Percentiles rank a stretch among this genome's conserved stretches.
Conservation (phyloP, 2,329 filamentous ascomycete species). For the Clarireedia monteithiana region DNA sequence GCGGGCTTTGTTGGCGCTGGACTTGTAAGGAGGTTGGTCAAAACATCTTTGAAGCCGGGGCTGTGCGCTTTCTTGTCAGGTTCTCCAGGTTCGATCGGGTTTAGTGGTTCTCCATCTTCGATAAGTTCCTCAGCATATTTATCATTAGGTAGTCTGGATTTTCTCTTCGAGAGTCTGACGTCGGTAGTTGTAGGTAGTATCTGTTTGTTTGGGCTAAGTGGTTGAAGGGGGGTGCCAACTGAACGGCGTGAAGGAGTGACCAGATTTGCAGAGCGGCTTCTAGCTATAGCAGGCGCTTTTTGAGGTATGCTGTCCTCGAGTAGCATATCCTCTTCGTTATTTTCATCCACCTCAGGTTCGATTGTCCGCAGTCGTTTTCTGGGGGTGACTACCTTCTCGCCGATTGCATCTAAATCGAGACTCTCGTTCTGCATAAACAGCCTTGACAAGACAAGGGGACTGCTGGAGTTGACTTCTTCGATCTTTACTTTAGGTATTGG, state of each 20-base stretch:
- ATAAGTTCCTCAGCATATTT: slow-evolving; percentile 14
- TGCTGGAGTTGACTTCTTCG: slow-evolving; percentile 22
- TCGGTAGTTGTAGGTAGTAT: slow-evolving; percentile 21
- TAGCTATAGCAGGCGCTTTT: not conserved
- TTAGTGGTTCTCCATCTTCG: slow-evolving; percentile 20
- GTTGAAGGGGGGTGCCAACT: slow-evolving; percentile 17
- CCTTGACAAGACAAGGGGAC: slow-evolving; percentile 20
- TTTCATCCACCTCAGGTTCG: not conserved
- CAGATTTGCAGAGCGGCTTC: not conserved
- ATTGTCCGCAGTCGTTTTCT: slow-evolving; percentile 23
- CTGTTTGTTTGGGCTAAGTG: slow-evolving; percentile 22
- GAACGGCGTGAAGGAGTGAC: slow-evolving; percentile 6
- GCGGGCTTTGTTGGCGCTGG: not conserved
- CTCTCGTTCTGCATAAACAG: slow-evolving; percentile 22
- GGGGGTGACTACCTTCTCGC: slow-evolving; percentile 28
- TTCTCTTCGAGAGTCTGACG: slow-evolving; percentile 12
- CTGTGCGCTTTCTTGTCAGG: not conserved
- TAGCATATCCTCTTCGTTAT: not conserved
- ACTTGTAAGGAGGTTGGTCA: slow-evolving; percentile 17
- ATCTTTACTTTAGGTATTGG: slow-evolving; percentile 21
- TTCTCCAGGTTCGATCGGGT: not conserved
- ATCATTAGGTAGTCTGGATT: slow-evolving; percentile 11
- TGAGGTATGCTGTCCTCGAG: not conserved
- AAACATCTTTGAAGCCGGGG: not conserved
- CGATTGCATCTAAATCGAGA: slow-evolving; percentile 31